A percentile compares a stretch with the other conserved stretches of the same genome.
These are phyloP conservation scores for Ascocoryne sarcoides DNA, from an alignment of 2,329 filamentous ascomycete genomes.

Conservation along the genomic window DNA sequence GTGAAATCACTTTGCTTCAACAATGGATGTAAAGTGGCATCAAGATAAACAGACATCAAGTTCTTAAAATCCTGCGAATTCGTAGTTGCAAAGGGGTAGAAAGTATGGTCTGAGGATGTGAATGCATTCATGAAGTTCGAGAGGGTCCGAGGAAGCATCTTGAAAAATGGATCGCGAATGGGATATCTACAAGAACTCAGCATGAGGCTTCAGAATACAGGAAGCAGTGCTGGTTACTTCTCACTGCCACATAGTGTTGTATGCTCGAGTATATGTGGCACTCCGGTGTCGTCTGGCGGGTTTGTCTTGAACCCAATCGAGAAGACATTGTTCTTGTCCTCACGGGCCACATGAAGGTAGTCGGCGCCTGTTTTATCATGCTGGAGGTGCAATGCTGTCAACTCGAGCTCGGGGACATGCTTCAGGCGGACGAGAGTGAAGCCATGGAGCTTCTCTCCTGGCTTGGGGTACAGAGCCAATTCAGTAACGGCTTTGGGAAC, in stretches of 20 bases:
- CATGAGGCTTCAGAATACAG: conserved; percentile 7
- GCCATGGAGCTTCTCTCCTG: conserved; percentile 82
- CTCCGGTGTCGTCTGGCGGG: conserved; percentile 88
- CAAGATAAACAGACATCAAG: conserved; percentile 90
- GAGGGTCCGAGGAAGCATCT: conserved; percentile 96
- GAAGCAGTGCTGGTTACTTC: conserved; percentile 48
- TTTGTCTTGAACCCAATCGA: conserved; percentile 99
- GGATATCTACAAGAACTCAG: conserved; percentile 59
- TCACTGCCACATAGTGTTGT: conserved; percentile 92
- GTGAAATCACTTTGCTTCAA: conserved; percentile 87
- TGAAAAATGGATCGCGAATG: conserved; percentile 98
- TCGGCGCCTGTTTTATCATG: conserved; percentile 95
- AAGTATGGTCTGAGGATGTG: conserved; percentile 91
- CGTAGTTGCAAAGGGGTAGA: conserved; percentile 95
- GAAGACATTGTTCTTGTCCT: conserved; percentile 99
- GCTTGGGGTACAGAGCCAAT: conserved; percentile 63
- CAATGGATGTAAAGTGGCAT: conserved; percentile 84
- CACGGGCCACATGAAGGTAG: conserved; percentile 87
- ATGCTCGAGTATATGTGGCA: conserved; percentile 96
- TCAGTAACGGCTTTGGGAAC: conserved; percentile 62
- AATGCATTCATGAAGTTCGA: conserved; percentile 99
- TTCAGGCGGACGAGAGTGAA: conserved; percentile 86
- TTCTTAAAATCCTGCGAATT: conserved; percentile 94
- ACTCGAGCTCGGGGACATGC: conserved; percentile 85
- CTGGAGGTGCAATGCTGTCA: conserved; percentile 82